Percentiles rank a stretch among this genome's conserved stretches.
phyloP scores from a whole-genome alignment of 139 green algal genomes.

The Trebouxia sp. region DNA sequence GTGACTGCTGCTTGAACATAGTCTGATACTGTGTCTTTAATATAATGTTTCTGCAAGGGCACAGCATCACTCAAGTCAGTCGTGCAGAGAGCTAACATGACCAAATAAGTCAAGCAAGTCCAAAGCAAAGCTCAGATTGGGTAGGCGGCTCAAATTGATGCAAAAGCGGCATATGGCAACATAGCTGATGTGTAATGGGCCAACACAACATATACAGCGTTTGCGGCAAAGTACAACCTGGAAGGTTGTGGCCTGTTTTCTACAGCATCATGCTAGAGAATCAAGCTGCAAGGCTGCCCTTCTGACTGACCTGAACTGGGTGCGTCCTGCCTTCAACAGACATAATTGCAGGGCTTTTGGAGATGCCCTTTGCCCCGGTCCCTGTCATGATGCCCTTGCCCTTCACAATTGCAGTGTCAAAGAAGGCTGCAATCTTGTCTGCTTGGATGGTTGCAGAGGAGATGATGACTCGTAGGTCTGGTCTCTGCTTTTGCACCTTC shows the following conservation, averaged over 20 bases:
- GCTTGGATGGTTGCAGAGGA: constrained; percentile 74
- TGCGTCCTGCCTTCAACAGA: constrained; percentile 75
- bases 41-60: constrained; percentile 74
- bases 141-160: not conserved
- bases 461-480: constrained; percentile 88
- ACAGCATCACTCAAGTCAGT: no score
- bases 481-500: constrained; percentile 79
- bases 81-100: no score
- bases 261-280: no score
- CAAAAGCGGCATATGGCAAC: not conserved
- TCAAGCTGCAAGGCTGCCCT: no score
- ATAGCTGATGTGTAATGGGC: not conserved
- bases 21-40: constrained; percentile 61
- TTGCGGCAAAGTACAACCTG: no score
- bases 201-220: not conserved
- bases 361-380: not conserved
- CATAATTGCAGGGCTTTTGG: constrained; percentile 38
- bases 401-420: constrained; percentile 59
- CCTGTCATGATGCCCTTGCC: not conserved
- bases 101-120: not conserved
- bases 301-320: constrained; percentile 82
- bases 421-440: constrained; percentile 64
- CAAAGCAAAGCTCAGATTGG: not conserved
- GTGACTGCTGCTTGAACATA: constrained; percentile 79
- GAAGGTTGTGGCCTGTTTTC: no score